Evolutionary conservation across 1,139 yeast species (phyloP), one percentile per base, ranked within the genome.

Genomic region (Lizanozyma gosingica): DNA sequence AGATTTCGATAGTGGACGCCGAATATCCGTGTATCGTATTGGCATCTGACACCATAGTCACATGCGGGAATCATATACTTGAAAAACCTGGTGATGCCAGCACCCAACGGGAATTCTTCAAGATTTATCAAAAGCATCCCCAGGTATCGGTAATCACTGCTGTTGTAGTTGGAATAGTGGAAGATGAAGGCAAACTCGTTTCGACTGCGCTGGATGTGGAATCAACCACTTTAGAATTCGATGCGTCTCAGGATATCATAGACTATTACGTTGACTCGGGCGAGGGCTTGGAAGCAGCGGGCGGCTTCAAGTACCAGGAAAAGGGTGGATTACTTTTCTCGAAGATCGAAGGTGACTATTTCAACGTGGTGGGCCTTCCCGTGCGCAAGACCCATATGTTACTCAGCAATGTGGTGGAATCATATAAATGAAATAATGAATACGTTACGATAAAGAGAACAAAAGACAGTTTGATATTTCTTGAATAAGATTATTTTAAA

Each of bases 281-380:
- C 18, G 97, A 90, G 56, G 98, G 94, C 0, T 45, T 69, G 4
- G 71, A 75, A 35, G 97, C 85, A 1, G 97, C 97, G 1, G 98
- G 97, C 4, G 98, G 98, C 1, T 88, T 87, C 62, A 82, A 81
- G 51, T 82, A 83, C 45, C 97, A 92, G 58, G 85, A 80, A 1
- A 55, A 56, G 15, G 90, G 92, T 0, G 82, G 85, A 3, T 53
- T 81, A 37, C 61, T 92, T 44, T 76, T 92, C 47, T 62, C 68
- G 34, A 59, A 63, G 15, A 73, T 88, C 14, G 67, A 68, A 2
- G 98, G 98, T 1, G 97, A 90, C 55, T 86, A 76, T 53, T 80
- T 72, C 58, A 90, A 87, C 55, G 84, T 87, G n/a, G 92, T 92
- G 6, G 98, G 98, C 0, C 62, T 92, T 43, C 97, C 98, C 0